Percentiles rank a stretch among this genome's conserved stretches.
phyloP scores from a whole-genome alignment of 2,329 filamentous ascomycete genomes.

The Alternaria sp. region DNA sequence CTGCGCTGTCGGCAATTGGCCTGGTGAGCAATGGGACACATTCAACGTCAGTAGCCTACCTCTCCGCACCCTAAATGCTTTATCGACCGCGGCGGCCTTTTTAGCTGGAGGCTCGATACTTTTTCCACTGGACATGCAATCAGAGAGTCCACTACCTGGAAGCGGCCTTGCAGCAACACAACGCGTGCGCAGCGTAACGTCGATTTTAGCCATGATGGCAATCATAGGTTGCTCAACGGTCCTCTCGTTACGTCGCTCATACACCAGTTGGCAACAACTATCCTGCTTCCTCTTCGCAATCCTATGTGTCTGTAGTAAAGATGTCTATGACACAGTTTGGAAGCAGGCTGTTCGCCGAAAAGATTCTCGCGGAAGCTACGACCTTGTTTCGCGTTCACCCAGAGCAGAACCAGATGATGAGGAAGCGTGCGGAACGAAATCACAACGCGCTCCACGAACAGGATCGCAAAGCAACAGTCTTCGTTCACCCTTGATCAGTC shows the following conservation, averaged over 20 bases:
- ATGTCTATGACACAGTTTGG: slow-evolving; percentile 5
- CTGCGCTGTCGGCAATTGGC: slow-evolving; percentile 14
- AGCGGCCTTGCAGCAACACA: background rate
- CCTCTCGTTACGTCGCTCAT: slow-evolving; percentile 31
- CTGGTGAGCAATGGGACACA: slow-evolving; percentile 11
- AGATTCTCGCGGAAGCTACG: slow-evolving; percentile 4
- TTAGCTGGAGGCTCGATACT: slow-evolving; percentile 29
- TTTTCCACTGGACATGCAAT: slow-evolving; percentile 18
- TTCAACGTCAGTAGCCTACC: slow-evolving; percentile 18
- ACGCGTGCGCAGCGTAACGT: slow-evolving; percentile 13
- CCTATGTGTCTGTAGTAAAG: slow-evolving; percentile 14
- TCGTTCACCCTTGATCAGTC: slow-evolving; percentile 11
- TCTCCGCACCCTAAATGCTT: slow-evolving; percentile 23
- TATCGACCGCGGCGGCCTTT: slow-evolving; percentile 24
- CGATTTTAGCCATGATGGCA: slow-evolving; percentile 21
- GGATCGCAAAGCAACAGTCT: background rate
- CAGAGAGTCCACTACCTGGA: background rate
- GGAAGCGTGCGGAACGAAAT: slow-evolving; percentile 6
- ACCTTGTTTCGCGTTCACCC: slow-evolving; percentile 5
- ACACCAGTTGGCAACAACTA: slow-evolving; percentile 27
- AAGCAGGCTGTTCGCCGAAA: background rate
- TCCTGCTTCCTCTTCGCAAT: slow-evolving; percentile 27
- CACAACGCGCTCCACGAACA: background rate
- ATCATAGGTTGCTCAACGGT: slow-evolving; percentile 25
- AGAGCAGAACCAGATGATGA: slow-evolving; percentile 8